Conservation (phyloP, 805 yeast species). For the Candida cerambycidarum region DNA sequence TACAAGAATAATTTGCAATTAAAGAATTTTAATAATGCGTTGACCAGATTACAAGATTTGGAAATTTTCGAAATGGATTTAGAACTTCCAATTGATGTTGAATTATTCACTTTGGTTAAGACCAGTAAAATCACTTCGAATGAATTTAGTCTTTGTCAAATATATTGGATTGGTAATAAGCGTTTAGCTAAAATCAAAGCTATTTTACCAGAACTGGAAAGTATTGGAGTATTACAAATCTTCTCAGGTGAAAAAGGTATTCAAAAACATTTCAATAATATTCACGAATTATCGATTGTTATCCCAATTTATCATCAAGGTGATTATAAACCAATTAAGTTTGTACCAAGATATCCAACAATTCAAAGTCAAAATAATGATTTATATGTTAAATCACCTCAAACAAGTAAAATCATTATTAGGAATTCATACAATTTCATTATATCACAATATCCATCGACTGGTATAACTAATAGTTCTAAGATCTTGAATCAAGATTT, state of each 20-base stretch:
- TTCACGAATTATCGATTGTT: constrained; percentile 69
- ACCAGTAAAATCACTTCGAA: constrained; percentile 48
- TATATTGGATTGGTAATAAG: constrained; percentile 61
- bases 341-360: constrained; percentile 72
- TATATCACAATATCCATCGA: constrained; percentile 61
- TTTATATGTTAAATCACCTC: constrained; percentile 83
- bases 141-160: constrained; percentile 71
- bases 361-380: constrained; percentile 70
- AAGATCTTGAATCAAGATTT: constrained; percentile 42
- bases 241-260: constrained; percentile 67
- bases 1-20: constrained; percentile 59
- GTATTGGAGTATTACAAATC: constrained; percentile 71
- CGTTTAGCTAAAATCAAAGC: constrained; percentile 81
- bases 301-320: constrained; percentile 78
- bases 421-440: constrained; percentile 66
- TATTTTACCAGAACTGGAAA: constrained; percentile 64
- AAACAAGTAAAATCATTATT: constrained; percentile 56
- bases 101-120: constrained; percentile 59
- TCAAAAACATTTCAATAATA: constrained; percentile 55
- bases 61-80: constrained; percentile 81
- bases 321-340: constrained; percentile 56
- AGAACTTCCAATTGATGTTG: constrained; percentile 68
- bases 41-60: constrained; percentile 67
- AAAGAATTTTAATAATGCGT: constrained; percentile 68
- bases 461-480: constrained; percentile 41